Percentiles rank a stretch among this genome's conserved stretches.
Evolutionary conservation across 306 rosid species (phyloP).

Genomic region (Ceratonia siliqua): DNA sequence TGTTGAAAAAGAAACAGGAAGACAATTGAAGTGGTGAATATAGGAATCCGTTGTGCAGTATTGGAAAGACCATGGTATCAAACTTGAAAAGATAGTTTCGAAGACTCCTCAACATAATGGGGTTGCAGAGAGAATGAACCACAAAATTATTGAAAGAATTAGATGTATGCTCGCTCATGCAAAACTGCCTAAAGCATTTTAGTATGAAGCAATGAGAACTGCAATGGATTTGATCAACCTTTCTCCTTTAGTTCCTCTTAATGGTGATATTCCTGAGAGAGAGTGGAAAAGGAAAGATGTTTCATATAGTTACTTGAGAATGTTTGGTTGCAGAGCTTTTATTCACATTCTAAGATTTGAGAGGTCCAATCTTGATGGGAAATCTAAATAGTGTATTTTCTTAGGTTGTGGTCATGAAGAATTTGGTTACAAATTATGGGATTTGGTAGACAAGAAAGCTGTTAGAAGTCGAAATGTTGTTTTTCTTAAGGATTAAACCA

Average conservation of each 20-base stretch:
- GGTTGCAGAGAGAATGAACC: background rate
- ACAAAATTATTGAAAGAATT: background rate
- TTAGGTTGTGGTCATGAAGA: background rate
- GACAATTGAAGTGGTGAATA: background rate
- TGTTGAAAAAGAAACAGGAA: background rate
- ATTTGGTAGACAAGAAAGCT: background rate
- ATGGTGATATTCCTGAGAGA: no score
- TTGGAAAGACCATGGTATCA: background rate
- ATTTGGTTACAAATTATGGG: background rate
- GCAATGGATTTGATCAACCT: no score
- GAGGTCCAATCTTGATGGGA: background rate
- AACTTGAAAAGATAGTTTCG: background rate
- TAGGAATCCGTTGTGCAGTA: background rate
- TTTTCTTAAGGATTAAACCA: no score
- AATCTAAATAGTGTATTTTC: background rate
- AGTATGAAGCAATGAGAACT: no score
- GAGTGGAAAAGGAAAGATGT: background rate
- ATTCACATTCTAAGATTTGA: background rate
- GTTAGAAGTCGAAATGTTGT: no score
- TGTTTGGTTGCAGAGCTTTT: background rate
- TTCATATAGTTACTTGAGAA: no score
- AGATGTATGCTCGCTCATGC: no score
- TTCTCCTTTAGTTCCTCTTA: no score
- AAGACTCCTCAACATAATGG: conserved; percentile 9
- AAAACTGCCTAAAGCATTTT: no score